Conservation (phyloP, 148 eudicot genomes). For the Chenopodium formosanum region DNA sequence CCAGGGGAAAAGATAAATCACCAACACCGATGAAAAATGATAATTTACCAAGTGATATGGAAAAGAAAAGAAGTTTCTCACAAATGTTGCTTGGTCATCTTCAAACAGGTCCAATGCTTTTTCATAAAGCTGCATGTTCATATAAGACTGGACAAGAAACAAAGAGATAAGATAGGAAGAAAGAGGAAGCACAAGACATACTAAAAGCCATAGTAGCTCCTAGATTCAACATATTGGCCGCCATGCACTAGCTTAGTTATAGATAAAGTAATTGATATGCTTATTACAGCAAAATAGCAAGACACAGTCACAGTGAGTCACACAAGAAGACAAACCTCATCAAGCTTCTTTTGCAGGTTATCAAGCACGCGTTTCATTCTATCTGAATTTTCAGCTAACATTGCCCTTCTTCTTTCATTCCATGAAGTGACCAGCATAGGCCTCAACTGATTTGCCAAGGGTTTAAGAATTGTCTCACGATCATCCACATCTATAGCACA, state of each 20-base stretch:
- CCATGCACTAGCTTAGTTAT: background rate
- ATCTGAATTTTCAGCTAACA: slow-evolving; percentile 78
- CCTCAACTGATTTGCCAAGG: slow-evolving; percentile 74
- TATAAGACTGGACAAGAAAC: slow-evolving; percentile 52
- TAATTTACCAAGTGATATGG: slow-evolving; percentile 3
- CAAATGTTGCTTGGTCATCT: slow-evolving; percentile 82
- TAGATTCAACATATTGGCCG: slow-evolving; percentile 13
- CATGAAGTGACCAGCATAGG: slow-evolving; percentile 79
- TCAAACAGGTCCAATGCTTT: slow-evolving; percentile 91
- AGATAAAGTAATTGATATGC: background rate
- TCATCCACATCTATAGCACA: slow-evolving; percentile 59
- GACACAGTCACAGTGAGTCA: background rate
- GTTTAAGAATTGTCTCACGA: slow-evolving; percentile 69
- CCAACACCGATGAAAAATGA: slow-evolving; percentile 12
- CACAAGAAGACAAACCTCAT: slow-evolving; percentile 59
- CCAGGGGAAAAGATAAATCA: slow-evolving; percentile 11
- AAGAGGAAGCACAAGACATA: background rate
- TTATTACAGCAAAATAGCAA: slow-evolving; percentile 12
- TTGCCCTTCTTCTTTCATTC: slow-evolving; percentile 74
- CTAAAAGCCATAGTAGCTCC: background rate
- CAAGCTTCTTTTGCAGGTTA: slow-evolving; percentile 77
- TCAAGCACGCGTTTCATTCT: slow-evolving; percentile 64
- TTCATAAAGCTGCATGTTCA: slow-evolving; percentile 86
- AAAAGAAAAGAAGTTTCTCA: slow-evolving; percentile 34
- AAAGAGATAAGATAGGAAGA: background rate